Evolutionary conservation across 345 rosid genomes (phyloP).

Genomic region (Psidium guajava): DNA sequence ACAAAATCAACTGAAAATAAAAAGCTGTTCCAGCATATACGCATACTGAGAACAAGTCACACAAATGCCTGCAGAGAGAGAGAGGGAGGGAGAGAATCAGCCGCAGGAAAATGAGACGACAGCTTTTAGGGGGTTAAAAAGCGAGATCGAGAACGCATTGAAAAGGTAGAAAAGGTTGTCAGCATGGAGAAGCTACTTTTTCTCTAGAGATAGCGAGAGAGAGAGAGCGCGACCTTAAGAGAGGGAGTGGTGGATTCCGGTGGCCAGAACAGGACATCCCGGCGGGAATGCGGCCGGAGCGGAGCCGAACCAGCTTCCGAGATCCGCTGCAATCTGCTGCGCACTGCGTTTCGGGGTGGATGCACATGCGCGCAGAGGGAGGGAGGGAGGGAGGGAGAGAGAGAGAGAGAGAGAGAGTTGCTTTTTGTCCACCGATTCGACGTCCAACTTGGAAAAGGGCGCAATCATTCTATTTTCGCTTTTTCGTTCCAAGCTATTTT

Average conservation of each 20-base stretch:
- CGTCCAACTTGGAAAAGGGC: not conserved
- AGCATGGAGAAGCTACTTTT: not conserved
- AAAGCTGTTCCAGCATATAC: not conserved
- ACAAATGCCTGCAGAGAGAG: not conserved
- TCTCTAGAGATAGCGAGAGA: not conserved
- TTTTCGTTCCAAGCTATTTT: no score
- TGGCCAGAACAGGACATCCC: constrained; percentile 11
- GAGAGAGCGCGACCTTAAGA: not conserved
- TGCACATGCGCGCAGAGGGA: not conserved
- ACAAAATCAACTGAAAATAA: not conserved
- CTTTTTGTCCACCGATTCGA: not conserved
- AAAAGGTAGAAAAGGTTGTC: not conserved
- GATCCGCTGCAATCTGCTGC: not conserved
- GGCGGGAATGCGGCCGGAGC: not conserved
- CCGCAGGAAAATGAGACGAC: not conserved
- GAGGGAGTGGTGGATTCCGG: not conserved
- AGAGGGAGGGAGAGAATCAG: not conserved
- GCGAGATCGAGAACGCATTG: not conserved
- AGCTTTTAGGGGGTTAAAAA: not conserved
- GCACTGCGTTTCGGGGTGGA: not conserved
- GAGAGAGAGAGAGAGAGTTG: not conserved
- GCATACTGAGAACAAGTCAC: not conserved
- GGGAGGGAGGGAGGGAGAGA: not conserved
- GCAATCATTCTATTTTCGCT: not conserved
- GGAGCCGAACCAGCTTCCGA: not conserved